Evolutionary conservation across 371 early-diverging fungal genomes (phyloP), one percentile per base, ranked within the genome.

Genomic region (Apophysomyces ossiformis): DNA sequence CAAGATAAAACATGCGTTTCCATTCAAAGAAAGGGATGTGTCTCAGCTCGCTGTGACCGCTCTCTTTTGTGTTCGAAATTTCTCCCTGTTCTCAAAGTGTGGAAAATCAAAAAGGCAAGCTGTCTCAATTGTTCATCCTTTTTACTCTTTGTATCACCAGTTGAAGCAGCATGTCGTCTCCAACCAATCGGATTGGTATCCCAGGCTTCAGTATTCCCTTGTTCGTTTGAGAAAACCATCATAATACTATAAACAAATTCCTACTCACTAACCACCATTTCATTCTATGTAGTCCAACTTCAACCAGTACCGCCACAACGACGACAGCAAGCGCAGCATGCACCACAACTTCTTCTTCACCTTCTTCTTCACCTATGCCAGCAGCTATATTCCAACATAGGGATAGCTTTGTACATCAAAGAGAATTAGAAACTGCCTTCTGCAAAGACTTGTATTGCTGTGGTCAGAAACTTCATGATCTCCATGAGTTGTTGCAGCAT

Each of bases 361-460:
- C 54, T 9, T 18, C 54, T 21, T 50, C 54, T 16, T 7, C 54
- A 8, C 21, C 54, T 5, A 5, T 50, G 21, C 21, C 54, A 5
- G 54, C 54, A n/a, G 54, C 54, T 8, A 50, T 50, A 18, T 50
- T 50, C 21, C 75, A 78, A 85, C 93, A 77, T 81, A 87, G 74
- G 85, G 89, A 72, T 83, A 93, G 74, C 85, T 92, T 76, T 72
- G 76, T 72, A 38, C 76, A 76, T 58, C 74, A 92, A 70, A 86
- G 90, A 89, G 91, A 71, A 83, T 82, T 96, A 15, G 96, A 97
- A 70, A 89, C 88, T 69, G 81, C 85, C 45, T 96, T 93, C 76
- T 96, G 95, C 81, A 89, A 90, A 69, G 93, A 97, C 84, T 92
- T 96, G 44, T 80, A 85, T 37, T 97, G 97, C 83, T 97, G 97